phyloP scores from a whole-genome alignment of 1,139 yeast species.

The Geotrichum siamense region DNA sequence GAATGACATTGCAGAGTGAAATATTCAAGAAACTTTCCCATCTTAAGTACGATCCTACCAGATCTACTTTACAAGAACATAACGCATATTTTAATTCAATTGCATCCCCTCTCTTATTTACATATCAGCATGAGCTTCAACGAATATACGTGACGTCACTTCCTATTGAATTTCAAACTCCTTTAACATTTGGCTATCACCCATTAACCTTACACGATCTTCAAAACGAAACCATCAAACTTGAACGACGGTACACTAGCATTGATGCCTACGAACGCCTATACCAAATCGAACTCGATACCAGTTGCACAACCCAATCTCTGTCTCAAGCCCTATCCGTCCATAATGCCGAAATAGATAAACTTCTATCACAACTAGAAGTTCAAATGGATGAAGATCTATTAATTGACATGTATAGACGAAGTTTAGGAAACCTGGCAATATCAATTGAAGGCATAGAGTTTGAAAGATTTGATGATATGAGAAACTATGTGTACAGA shows the following conservation, averaged over 20 bases:
- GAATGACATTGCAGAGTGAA: no score
- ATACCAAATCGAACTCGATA: conserved; percentile 1
- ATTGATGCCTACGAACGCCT: conserved; percentile 14
- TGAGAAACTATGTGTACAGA: background rate
- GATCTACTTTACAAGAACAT: background rate
- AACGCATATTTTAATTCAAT: background rate
- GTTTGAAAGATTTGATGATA: conserved; percentile 7
- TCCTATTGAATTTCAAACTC: conserved; percentile 9
- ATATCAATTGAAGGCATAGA: background rate
- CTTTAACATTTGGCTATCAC: conserved; percentile 1
- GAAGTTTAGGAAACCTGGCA: conserved; percentile 6
- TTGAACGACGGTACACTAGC: conserved; percentile 8
- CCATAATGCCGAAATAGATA: conserved; percentile 11
- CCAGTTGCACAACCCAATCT: background rate
- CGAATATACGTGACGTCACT: conserved; percentile 9
- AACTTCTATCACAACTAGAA: conserved; percentile 9
- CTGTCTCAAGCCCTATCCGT: conserved; percentile 5
- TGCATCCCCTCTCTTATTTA: background rate
- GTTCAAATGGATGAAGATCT: conserved; percentile 15
- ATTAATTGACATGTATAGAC: conserved; percentile 12
- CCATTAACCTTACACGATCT: conserved; percentile 4
- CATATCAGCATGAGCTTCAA: conserved; percentile 4
- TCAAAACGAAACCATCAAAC: conserved; percentile 10
- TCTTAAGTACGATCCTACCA: background rate
- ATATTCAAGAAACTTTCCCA: background rate